Evolutionary conservation across 441 rosid genomes (phyloP), one percentile per base, ranked within the genome.

Genomic region (Arabidopsis hybrid): DNA sequence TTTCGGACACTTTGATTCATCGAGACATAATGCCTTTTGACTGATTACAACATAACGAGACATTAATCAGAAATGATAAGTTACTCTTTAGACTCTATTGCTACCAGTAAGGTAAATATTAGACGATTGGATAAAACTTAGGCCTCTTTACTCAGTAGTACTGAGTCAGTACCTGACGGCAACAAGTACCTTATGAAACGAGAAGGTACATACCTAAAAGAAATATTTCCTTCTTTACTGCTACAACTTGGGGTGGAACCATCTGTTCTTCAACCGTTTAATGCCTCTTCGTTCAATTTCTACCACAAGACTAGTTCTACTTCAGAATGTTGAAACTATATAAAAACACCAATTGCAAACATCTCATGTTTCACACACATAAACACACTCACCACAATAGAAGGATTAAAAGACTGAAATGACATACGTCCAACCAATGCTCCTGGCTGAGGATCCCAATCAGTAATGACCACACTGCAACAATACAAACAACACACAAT

Each of bases 401-500:
- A 85, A 72, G 95, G 92, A 79, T 88, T 89, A 74, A 91, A 91
- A 82, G 87, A 86, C 75, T 75, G 88, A 82, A 91, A 93, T 53
- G 94, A 91, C 96, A 93, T 87, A 39, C 94, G 87, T 12, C 95
- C 96, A 10, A 83, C 65, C 53, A 75, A 50, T 62, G 92, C 91
- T 75, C 92, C 88, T 42, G 94, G 94, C 64, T 76, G 91, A 21
- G 97, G 96, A 84, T 89, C 91, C 50, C 96, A 88, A 78, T 93
- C 98, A 84, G 82, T 84, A 75, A 91, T 79, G 18, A 93, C 88
- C 73, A 88, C 81, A 65, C 95, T 91, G 77, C 75, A 81, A 49
- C 52, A 0, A 39, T 31, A 38, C 7, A 42, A 45, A 16, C n/a
- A 64, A 34, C n/a, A 62, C n/a, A 58, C 2, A 18, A 6, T 3